These are phyloP conservation scores for Glarea lozoyensis DNA, from an alignment of 495 filamentous ascomycete genomes.

Conservation along the genomic window DNA sequence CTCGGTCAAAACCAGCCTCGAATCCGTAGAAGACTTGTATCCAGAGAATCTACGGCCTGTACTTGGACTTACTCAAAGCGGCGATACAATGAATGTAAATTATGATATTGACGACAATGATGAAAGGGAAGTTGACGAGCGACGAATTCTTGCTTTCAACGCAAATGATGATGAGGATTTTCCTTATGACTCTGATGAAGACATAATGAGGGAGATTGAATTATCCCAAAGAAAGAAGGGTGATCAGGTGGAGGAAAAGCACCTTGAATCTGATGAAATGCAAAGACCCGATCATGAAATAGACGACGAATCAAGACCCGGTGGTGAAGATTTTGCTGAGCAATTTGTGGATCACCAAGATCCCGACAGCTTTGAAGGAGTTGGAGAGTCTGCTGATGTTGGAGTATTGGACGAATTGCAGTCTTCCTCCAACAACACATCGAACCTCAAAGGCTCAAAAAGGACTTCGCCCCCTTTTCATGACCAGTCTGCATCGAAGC, in stretches of 20 bases:
- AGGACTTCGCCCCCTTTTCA: no score
- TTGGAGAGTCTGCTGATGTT: neutral
- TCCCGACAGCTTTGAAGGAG: neutral
- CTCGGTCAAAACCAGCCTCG: conserved; percentile 61
- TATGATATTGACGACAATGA: conserved; percentile 37
- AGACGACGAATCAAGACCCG: conserved; percentile 6
- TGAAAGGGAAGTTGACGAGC: conserved; percentile 34
- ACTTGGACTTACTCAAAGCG: conserved; percentile 13
- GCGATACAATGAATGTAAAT: conserved; percentile 6
- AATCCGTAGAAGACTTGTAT: conserved; percentile 82
- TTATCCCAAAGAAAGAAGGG: conserved; percentile 19
- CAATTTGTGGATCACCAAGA: conserved; percentile 5
- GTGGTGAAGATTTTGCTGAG: conserved; percentile 1
- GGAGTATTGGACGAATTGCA: no score
- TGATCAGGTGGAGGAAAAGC: conserved; percentile 14
- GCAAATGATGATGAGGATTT: conserved; percentile 29
- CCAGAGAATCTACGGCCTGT: conserved; percentile 47
- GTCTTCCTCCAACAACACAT: no score
- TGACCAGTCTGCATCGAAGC: no score
- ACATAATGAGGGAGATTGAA: conserved; percentile 25
- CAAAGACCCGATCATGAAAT: conserved; percentile 6
- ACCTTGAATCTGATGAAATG: conserved; percentile 3
- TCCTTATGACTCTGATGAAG: conserved; percentile 47
- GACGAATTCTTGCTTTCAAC: conserved; percentile 26
- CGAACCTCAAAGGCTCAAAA: no score